phyloP scores from a whole-genome alignment of 2,329 filamentous ascomycete species.

The Xylaria hypoxylon region DNA sequence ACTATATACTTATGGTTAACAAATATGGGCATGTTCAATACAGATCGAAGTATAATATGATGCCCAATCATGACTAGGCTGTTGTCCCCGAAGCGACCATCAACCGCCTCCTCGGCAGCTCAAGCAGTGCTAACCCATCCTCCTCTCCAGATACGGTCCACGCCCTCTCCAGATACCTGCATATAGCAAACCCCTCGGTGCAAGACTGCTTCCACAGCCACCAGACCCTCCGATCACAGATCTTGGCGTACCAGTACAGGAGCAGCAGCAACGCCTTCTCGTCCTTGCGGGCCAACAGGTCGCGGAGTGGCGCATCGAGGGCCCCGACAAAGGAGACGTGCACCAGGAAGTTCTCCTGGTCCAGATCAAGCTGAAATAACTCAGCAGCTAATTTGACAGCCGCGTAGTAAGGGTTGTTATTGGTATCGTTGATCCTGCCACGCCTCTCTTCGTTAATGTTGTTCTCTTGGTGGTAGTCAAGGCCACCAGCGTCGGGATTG shows the following conservation, averaged over 20 bases:
- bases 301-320: conserved; percentile 58
- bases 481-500: not conserved
- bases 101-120: conserved; percentile 6
- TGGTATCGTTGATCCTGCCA: not conserved
- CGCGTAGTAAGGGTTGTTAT: conserved; percentile 7
- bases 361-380: conserved; percentile 14
- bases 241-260: conserved; percentile 67
- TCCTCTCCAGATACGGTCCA: conserved; percentile 9
- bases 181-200: conserved; percentile 29
- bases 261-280: conserved; percentile 65
- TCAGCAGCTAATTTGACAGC: not conserved
- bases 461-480: not conserved
- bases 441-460: not conserved
- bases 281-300: conserved; percentile 63
- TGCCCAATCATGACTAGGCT: not conserved
- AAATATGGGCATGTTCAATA: too few species aligned
- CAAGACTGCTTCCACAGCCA: conserved; percentile 60
- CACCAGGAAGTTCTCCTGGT: conserved; percentile 52
- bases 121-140: conserved; percentile 13
- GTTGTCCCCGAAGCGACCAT: not conserved
- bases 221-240: conserved; percentile 58
- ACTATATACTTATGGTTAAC: too few species aligned
- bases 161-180: conserved; percentile 19
- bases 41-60: too few species aligned
- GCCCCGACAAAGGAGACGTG: conserved; percentile 62